Percentiles rank a stretch among this genome's conserved stretches.
Conservation (phyloP, 192 early-diverging fungal species). For the Phycomyces blakesleeanus region DNA sequence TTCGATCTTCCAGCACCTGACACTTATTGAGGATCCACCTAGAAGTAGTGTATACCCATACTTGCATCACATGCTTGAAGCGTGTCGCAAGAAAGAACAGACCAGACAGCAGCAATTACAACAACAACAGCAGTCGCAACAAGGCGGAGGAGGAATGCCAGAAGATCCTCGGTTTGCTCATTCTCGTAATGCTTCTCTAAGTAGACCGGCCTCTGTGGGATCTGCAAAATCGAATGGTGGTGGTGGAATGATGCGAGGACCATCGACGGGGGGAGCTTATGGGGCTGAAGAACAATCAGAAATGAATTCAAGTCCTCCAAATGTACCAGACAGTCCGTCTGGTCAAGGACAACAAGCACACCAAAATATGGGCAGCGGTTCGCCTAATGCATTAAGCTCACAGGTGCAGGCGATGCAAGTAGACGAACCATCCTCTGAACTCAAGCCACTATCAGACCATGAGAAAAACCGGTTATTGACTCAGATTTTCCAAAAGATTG, state of each 20-base stretch:
- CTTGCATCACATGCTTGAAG: constrained; percentile 54
- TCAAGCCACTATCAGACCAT: constrained; percentile 37
- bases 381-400: not conserved
- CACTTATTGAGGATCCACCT: constrained; percentile 59
- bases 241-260: constrained; percentile 13
- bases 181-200: constrained; percentile 24
- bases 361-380: not conserved
- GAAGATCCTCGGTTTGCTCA: constrained; percentile 9
- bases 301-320: not conserved
- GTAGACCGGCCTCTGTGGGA: constrained; percentile 13
- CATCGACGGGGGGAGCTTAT: constrained; percentile 12
- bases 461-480: constrained; percentile 64
- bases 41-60: constrained; percentile 67
- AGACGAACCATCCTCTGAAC: not conserved
- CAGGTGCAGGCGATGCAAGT: constrained; percentile 26
- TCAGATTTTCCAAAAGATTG: constrained; percentile 71
- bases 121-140: constrained; percentile 8
- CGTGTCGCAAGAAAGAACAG: constrained; percentile 35
- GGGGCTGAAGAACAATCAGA: not conserved
- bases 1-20: constrained; percentile 52
- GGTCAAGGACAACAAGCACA: constrained; percentile 6
- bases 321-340: not conserved
- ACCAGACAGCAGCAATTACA: constrained; percentile 17
- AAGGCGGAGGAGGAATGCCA: not conserved
- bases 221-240: constrained; percentile 17